These are phyloP conservation scores for Annulohypoxylon bovei DNA, from an alignment of 495 filamentous ascomycete genomes.

Conservation along the genomic window DNA sequence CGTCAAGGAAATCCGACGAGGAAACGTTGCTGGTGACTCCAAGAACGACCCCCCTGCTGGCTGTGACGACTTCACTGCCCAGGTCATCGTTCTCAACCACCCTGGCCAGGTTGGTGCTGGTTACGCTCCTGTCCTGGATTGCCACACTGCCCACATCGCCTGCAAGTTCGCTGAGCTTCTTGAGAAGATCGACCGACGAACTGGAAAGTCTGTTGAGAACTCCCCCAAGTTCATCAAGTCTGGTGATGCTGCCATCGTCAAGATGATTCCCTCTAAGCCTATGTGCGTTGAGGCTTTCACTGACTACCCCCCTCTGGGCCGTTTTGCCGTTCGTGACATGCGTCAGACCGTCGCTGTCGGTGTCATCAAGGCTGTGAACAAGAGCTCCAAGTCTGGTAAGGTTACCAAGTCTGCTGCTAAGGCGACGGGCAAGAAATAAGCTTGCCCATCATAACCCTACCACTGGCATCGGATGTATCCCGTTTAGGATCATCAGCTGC, in stretches of 20 bases:
- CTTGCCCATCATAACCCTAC: conserved; percentile 25
- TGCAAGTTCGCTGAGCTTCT: conserved; percentile 99
- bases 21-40: conserved; percentile 99
- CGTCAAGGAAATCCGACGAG: conserved; percentile 99
- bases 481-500: conserved; percentile 18
- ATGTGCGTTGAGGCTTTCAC: conserved; percentile 99
- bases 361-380: conserved; percentile 80
- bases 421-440: conserved; percentile 66
- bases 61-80: conserved; percentile 94
- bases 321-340: conserved; percentile 97
- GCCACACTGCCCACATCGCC: conserved; percentile 99
- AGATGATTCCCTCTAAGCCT: conserved; percentile 99
- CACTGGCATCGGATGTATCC: neutral
- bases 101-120: conserved; percentile 98
- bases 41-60: conserved; percentile 98
- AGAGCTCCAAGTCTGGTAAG: conserved; percentile 57
- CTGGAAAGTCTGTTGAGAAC: conserved; percentile 94
- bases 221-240: conserved; percentile 99
- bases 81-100: conserved; percentile 99
- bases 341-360: conserved; percentile 96
- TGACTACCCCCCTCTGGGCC: conserved; percentile 97
- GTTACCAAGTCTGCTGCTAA: conserved; percentile 81
- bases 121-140: conserved; percentile 98
- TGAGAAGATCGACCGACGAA: conserved; percentile 99
- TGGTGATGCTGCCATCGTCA: conserved; percentile 99